Evolutionary conservation across 2,329 filamentous ascomycete genomes (phyloP), one percentile per base, ranked within the genome.

Genomic region (Aureobasidium zeae): DNA sequence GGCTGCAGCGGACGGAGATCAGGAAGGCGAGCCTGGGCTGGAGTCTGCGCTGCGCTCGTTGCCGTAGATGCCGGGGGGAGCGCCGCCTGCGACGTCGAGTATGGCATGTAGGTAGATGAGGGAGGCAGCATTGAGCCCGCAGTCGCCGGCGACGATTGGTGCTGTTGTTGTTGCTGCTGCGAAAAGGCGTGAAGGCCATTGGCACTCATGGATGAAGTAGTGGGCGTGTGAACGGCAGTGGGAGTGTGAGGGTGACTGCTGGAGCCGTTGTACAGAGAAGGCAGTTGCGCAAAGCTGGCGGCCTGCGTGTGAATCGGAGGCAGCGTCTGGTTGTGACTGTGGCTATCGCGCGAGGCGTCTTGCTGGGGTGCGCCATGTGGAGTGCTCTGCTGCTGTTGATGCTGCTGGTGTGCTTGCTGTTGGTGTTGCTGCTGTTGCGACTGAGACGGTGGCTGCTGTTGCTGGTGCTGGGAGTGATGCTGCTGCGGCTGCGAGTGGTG

Each of bases 1-100:
- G 61, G 61, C 60, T 63, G 63, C 9, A 45, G 33, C 16, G 62
- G 62, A 21, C 65, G 60, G 28, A 66, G 52, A 43, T 63, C 63
- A 13, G 64, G 65, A 33, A 68, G 58, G 21, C 56, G 51, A 11
- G 46, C 48, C 12, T 52, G 43, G 9, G 57, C 31, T 6, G 51
- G 48, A 15, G 47, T 38, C 9, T 38, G 29, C 16, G 45, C 25
- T 11, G 55, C 51, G 53, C 54, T 46, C 10, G 59, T 55, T 16
- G 57, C 53, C n/a, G 55, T 57, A 2, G 59, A 58, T 8, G 55
- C 52, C 32, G 59, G 59, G 43, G 54, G 52, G 48, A 55, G 55
- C 9, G 32, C 25, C 11, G 56, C 49, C 34, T 56, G 53, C 17
- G 57, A 50, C n/a, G 53, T 48, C 51, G 44, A 31, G 44, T 46